Base-by-base conservation (phyloP, 1,139 yeast genomes). In the Yamadazyma sp. region DNA sequence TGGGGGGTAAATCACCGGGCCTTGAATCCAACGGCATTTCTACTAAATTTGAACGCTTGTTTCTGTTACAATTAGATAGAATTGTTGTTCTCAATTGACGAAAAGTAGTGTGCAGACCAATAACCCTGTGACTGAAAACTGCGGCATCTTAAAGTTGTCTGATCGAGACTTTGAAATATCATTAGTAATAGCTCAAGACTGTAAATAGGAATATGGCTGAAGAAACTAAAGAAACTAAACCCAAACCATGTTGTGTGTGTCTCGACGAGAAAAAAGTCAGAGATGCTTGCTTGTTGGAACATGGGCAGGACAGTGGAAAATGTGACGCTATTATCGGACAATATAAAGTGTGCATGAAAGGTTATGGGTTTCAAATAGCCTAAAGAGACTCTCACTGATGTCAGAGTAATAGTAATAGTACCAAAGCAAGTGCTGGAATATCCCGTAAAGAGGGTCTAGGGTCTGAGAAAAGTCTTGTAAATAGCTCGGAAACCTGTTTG, bases 241-340 rank as follows among this genome's bases (percentile, higher is more conserved):
- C 94, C 49, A 92, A 90, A 67, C 97, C 98, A 44, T 92, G 98
- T 64, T 92, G 98, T 56, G 97, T 92, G 22, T 92, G 98, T 63
- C 77, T 83, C 50, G 86, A 83, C 26, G 94, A 90, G 57, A 92
- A 90, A 69, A 76, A 84, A 47, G 60, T 66, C 18, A 76, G 98
- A 56, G 98, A 92, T 56, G 89, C 89, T 55, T 92, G 98, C 59
- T 68, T 90, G 42, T 72, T 92, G 44, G 67, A 78, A 53, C 80
- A 87, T 53, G 97, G 96, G 35, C 84, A 83, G 52, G 96, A 89
- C 26, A 73, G 86, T 38, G 90, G 85, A 27, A 84, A 88, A 55
- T 92, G 98, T 64, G 78, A 82, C 45, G 76, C 76, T 39, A 61
- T 87, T 42, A 83, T 92, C 45, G 62, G 64, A 25, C 71, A 79